Evolutionary conservation across 2,329 filamentous ascomycete genomes (phyloP).

Genomic region (Ophiosphaerella herpotricha): DNA sequence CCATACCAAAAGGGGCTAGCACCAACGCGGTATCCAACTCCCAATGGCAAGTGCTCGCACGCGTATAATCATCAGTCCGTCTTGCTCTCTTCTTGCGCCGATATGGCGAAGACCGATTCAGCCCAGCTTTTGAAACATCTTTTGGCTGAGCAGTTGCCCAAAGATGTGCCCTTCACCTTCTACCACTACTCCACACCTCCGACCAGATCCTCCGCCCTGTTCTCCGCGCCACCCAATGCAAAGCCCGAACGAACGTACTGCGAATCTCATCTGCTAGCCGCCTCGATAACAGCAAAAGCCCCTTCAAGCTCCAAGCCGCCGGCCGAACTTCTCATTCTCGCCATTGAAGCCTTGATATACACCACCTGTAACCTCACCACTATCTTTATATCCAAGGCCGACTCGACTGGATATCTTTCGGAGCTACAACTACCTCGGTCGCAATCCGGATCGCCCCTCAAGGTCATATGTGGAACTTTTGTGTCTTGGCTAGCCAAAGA

Average conservation of each 20-base stretch:
- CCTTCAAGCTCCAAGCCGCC: conserved; percentile 20
- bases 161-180: conserved; percentile 65
- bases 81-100: conserved; percentile 8
- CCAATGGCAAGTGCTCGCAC: conserved; percentile 14
- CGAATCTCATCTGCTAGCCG: conserved; percentile 78
- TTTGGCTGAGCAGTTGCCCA: conserved; percentile 59
- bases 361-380: conserved; percentile 78
- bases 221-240: conserved; percentile 73
- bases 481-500: conserved; percentile 73
- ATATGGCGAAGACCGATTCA: conserved; percentile 32
- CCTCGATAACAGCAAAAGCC: conserved; percentile 53
- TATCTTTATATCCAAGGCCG: conserved; percentile 94
- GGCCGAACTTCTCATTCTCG: conserved; percentile 72
- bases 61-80: conserved; percentile 8
- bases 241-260: conserved; percentile 79
- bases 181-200: conserved; percentile 90
- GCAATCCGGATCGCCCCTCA: conserved; percentile 68
- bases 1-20: conserved; percentile 23
- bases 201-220: conserved; percentile 73
- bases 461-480: conserved; percentile 74
- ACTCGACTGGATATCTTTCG: conserved; percentile 87
- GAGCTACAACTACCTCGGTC: conserved; percentile 61
- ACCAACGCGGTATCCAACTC: conserved; percentile 15
- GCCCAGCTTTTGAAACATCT: conserved; percentile 45
- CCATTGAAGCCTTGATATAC: conserved; percentile 86